Percentiles rank a stretch among this genome's conserved stretches.
Evolutionary conservation across 306 rosid genomes (phyloP).

Genomic region (Inga leiocalycina): DNA sequence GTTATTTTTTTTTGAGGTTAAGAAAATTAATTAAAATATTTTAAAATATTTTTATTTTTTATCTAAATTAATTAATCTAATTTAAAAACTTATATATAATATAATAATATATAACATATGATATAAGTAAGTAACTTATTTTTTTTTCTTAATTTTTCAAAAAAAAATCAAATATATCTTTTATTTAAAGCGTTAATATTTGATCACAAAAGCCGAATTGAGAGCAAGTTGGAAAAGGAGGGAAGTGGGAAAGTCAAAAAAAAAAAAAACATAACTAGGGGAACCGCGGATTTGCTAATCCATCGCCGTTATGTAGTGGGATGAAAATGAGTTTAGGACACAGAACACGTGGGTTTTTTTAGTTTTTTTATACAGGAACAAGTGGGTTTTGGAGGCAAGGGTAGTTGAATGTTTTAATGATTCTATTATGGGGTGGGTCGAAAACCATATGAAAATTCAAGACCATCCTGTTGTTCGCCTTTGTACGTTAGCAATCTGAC

Average conservation of each 20-base stretch:
- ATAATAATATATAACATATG: too few species aligned
- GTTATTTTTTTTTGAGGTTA: too few species aligned
- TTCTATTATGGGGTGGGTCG: constrained; percentile 9
- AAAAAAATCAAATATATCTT: too few species aligned
- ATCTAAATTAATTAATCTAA: too few species aligned
- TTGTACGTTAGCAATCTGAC: constrained; percentile 4
- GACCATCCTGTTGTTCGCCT: background rate
- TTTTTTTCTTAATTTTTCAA: too few species aligned
- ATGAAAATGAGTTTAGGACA: background rate
- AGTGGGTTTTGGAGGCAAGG: background rate
- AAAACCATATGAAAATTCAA: background rate
- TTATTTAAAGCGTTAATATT: background rate
- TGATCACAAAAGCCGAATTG: background rate
- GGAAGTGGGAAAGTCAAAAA: background rate
- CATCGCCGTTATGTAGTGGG: background rate
- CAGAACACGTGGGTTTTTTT: background rate
- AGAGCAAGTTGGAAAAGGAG: background rate
- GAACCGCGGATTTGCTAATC: background rate
- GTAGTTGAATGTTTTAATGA: constrained; percentile 17
- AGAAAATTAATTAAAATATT: too few species aligned
- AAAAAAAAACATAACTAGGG: background rate
- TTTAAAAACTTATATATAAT: too few species aligned
- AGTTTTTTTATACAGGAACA: too few species aligned
- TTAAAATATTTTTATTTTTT: too few species aligned
- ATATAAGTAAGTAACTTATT: too few species aligned